These are phyloP conservation scores for Colletotrichum tropicale DNA, from an alignment of 2,329 filamentous ascomycete species.

Conservation along the genomic window DNA sequence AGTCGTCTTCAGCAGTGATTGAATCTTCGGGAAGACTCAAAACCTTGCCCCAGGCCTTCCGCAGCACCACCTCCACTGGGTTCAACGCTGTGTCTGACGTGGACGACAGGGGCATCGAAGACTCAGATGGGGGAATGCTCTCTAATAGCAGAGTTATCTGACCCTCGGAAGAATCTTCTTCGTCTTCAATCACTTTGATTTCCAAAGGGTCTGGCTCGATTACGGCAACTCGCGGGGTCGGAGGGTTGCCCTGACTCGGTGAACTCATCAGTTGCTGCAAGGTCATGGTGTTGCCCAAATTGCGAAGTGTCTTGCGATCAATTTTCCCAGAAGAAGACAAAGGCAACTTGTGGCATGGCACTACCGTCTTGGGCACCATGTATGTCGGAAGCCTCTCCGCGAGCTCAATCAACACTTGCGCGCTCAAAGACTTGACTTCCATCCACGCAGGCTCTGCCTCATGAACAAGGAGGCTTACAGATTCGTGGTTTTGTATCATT, in stretches of 20 bases:
- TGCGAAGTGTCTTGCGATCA: neutral
- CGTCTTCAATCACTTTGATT: neutral
- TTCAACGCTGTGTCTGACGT: neutral
- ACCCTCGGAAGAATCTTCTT: neutral
- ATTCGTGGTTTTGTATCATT: neutral
- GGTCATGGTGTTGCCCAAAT: neutral
- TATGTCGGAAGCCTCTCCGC: neutral
- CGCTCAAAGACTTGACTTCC: neutral
- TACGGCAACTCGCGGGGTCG: neutral
- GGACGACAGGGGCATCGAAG: neutral
- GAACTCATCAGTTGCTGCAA: neutral
- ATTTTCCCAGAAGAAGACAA: conserved; percentile 1
- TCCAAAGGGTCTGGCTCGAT: rapidly evolving
- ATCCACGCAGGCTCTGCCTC: neutral
- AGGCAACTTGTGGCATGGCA: neutral
- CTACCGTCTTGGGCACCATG: conserved; percentile 11
- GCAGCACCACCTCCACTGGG: neutral
- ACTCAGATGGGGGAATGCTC: neutral
- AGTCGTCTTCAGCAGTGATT: conserved; percentile 34
- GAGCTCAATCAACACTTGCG: neutral
- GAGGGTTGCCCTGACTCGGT: neutral
- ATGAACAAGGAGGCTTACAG: rapidly evolving
- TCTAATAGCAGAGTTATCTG: neutral
- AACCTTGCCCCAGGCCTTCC: conserved; percentile 16
- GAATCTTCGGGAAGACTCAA: neutral